phyloP scores from a whole-genome alignment of 2,329 filamentous ascomycete species.

The Alternaria viburni region DNA sequence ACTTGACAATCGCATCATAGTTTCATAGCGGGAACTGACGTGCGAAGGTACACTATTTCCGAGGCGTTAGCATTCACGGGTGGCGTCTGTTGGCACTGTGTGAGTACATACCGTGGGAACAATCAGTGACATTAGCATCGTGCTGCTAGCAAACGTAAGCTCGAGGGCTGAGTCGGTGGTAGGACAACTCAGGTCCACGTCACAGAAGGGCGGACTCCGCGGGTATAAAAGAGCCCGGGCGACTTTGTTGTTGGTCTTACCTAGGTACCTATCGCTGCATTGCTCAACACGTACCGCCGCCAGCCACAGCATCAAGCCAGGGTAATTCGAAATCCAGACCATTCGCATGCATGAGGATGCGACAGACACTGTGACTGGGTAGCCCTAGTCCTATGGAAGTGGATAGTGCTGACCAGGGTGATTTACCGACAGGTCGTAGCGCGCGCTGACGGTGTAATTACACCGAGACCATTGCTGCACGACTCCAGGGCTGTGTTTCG shows the following conservation, averaged over 20 bases:
- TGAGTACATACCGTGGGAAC: not conserved
- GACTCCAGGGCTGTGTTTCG: not conserved
- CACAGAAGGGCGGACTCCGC: not conserved
- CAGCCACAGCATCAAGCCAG: not conserved
- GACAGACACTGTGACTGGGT: not conserved
- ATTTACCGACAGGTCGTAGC: conserved; percentile 6
- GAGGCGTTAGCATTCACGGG: not conserved
- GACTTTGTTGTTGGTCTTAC: not conserved
- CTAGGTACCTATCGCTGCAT: not conserved
- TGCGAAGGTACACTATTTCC: not conserved
- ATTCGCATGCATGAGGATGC: not conserved
- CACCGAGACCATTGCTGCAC: not conserved
- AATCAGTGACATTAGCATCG: not conserved
- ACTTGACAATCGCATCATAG: conserved; percentile 3
- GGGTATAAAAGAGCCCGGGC: not conserved
- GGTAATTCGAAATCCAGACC: not conserved
- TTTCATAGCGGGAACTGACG: not conserved
- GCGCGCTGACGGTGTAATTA: conserved; percentile 11
- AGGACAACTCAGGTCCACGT: not conserved
- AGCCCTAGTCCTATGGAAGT: conserved; percentile 1
- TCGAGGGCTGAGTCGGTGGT: conserved; percentile 7
- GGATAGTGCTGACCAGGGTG: not conserved
- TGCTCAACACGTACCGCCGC: not conserved
- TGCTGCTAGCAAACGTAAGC: not conserved
- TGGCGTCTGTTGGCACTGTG: not conserved